Base-by-base conservation (phyloP, 1,139 yeast genomes). In the Debaryomyces coudertii region DNA sequence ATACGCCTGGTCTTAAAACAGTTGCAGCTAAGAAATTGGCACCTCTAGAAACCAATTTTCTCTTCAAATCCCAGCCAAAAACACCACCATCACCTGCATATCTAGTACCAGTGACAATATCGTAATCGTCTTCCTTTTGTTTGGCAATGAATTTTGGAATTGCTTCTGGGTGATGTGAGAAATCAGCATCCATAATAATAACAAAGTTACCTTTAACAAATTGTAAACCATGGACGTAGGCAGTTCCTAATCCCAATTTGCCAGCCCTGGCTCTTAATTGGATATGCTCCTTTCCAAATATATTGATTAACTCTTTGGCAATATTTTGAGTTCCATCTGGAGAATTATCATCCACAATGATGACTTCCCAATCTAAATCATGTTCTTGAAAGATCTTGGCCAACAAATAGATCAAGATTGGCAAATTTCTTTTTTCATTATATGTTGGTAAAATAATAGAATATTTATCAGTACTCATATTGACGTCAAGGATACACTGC, bases 161-260 rank as follows among this genome's bases (percentile, higher is more conserved):
- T 36, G 92, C 87, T 55, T 83, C 85, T 15, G 95, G 95, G 61
- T 83, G 85, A 63, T 87, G 95, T 11, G 90, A 84, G 68, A 87
- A 87, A 64, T 87, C 95, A 12, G 95, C 95, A 62, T 87, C 95
- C 95, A 87, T 87, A 54, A 87, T 87, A 52, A 87, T 81, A 43
- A 87, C 90, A 63, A 76, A 87, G 66, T 87, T 79, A 44, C 95
- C 95, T 27, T 85, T 81, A 36, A 82, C 90, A 55, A 60, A 84
- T 60, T 87, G 79, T 55, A 87, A 77, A 1, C 92, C 95, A 58
- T 87, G 92, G 41, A 86, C 87, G 57, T 87, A 87, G 12, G 95
- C 95, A 34, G 95, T 87, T 36, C 90, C 93, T 52, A 87, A 77
- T 5, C 95, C 95, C 48, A 87, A 77, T 66, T 87, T 87, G 41